phyloP scores from a whole-genome alignment of 2,329 filamentous ascomycete species.

The Cordyceps javanica region DNA sequence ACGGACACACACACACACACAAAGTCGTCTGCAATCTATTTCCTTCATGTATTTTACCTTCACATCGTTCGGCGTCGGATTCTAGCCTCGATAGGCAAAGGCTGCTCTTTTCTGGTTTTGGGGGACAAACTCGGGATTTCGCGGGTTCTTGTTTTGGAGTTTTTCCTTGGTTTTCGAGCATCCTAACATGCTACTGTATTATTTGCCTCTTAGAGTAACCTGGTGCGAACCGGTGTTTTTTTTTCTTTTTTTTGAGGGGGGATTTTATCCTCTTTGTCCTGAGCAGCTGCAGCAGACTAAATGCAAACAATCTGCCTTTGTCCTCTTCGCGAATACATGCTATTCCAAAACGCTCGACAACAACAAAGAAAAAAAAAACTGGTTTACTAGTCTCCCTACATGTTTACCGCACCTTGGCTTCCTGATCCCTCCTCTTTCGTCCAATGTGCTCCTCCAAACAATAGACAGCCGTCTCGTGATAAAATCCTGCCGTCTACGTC shows the following conservation, averaged over 20 bases:
- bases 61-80: constrained; percentile 7
- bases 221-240: neutral
- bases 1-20: neutral
- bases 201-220: neutral
- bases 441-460: neutral
- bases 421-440: neutral
- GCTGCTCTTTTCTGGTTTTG: neutral
- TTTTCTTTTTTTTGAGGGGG: neutral
- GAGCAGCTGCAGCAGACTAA: neutral
- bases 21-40: neutral
- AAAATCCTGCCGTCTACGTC: too few relatives aligned
- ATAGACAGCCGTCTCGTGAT: too few relatives aligned
- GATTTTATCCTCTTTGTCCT: neutral
- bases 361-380: too few relatives aligned
- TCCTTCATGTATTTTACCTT: neutral
- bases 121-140: neutral
- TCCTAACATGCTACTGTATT: constrained; percentile 12
- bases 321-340: neutral
- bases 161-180: neutral
- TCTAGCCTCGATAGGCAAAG: neutral
- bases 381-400: neutral
- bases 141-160: neutral
- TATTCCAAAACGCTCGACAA: neutral
- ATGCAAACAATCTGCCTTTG: neutral
- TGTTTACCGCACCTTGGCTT: neutral